Evolutionary conservation across 305 asterid species (phyloP), one percentile per base, ranked within the genome.

Genomic region (Fraxinus baroniana): DNA sequence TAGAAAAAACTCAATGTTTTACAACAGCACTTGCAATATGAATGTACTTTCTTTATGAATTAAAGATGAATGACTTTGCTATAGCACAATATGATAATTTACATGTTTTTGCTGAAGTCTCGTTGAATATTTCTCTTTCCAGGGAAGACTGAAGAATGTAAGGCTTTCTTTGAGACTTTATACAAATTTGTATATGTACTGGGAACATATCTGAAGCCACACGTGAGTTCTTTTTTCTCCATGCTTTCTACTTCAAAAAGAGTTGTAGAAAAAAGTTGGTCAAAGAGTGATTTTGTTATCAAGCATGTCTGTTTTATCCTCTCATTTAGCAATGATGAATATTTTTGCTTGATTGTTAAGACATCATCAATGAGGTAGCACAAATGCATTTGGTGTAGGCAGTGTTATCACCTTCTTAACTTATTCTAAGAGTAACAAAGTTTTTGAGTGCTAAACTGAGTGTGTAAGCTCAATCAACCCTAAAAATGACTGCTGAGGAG

Each of bases 141-240:
- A 97, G 98, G 99, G 82, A 93, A 91, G 84, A 55, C 87, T 84
- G 95, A 92, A 85, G 94, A 92, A 78, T 97, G 98, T 89, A 92
- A 92, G 82, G 84, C 75, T 76, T 92, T 91, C 83, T 92, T 95
- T 72, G 87, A 82, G 87, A 92, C 94, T 78, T 78, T 97, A 79
- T 93, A 97, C 90, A 97, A 93, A 86, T 94, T 94, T 77, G 94
- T 94, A 82, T 97, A 97, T 84, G 92, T 97, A 74, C 76, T 97
- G 86, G 97, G 97, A 86, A 97, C 99, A 71, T 97, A 97, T 91
- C 91, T 94, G 83, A 97, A 93, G 93, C 98, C 99, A 78, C 89
- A 97, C 60, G 99, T 97, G 89, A 92, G 99, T 91, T 55, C 3
- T 64, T 79, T 44, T 52, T 78, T 74, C 75, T 64, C 15, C 36